Evolutionary conservation across 2,329 filamentous ascomycete genomes (phyloP).

Genomic region (Aspergillus chevalieri): DNA sequence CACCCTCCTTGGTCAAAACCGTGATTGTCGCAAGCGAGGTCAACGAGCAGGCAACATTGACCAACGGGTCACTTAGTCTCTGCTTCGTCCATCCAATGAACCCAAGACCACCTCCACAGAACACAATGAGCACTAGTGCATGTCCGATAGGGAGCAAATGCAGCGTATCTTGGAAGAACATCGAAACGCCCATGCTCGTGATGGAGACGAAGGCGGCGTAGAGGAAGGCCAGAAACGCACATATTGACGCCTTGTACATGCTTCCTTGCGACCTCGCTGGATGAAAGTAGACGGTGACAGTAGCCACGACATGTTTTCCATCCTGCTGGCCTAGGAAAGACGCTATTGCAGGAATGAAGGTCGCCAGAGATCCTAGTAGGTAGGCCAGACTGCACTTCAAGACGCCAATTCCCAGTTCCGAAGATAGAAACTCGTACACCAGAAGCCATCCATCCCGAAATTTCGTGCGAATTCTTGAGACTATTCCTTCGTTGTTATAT

Average conservation of each 20-base stretch:
- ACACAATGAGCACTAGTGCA: constrained; percentile 70
- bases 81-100: constrained; percentile 87
- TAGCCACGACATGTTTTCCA: constrained; percentile 89
- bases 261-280: constrained; percentile 79
- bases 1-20: constrained; percentile 83
- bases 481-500: constrained; percentile 8
- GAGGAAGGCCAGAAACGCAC: constrained; percentile 69
- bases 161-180: constrained; percentile 64
- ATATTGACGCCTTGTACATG: constrained; percentile 78
- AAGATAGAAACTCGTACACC: constrained; percentile 57
- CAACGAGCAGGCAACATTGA: constrained; percentile 79
- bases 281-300: constrained; percentile 91
- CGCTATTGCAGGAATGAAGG: constrained; percentile 70
- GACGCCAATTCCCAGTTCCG: constrained; percentile 70
- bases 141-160: constrained; percentile 67
- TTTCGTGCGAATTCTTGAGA: constrained; percentile 14
- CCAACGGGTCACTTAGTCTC: constrained; percentile 67
- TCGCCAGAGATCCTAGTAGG: constrained; percentile 76
- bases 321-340: constrained; percentile 73
- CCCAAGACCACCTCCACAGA: constrained; percentile 78
- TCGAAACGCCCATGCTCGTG: constrained; percentile 81
- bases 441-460: constrained; percentile 34
- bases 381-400: constrained; percentile 91
- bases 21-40: constrained; percentile 85
- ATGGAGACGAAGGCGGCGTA: constrained; percentile 73